Base-by-base conservation (phyloP, 2,329 filamentous ascomycete species). In the Emydomyces testavorans region DNA sequence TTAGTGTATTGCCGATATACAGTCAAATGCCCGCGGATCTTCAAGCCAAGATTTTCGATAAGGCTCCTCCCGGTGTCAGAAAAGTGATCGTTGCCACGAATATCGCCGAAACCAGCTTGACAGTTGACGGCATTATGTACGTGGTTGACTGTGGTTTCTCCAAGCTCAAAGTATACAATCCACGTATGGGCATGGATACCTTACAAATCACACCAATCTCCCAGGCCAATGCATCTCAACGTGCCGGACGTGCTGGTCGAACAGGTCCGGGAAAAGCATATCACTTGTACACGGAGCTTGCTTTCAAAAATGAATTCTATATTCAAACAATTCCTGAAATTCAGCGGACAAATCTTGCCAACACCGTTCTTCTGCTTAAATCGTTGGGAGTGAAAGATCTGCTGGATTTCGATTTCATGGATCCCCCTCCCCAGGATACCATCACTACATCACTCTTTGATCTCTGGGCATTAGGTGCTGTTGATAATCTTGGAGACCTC, bases 81-180 rank as follows among this genome's bases (percentile, higher is more conserved):
- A 98, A 98, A 63, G 93, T 94, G 58, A 94, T 98, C 54, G 90
- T 98, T 34, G 92, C 93, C 1, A 98, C 92, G 26, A 98, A 98
- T 60, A 98, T 98, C 65, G 92, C 92, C 1, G 92, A 98, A 66
- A 98, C 92, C 0, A 94, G 88, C 73, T 72, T 98, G 69, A 98
- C 92, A 0, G 92, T 98, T 4, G 92, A 98, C 61, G 92, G 92
- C 55, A 98, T 98, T 67, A 96, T 96, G 83, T 98, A 94, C 59
- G 92, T 98, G 18, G 92, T 98, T 3, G 92, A 98, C 63, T 81
- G 86, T 1, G 92, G 92, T 0, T 98, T 90, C 65, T 94, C 88
- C 1, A 98, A 98, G 65, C 78, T 96, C 62, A 98, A 98, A 64
- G 92, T 98, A 3, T 98, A 96, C 68, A 98, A 98, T 59, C 89